phyloP scores from a whole-genome alignment of 352 stramenopile species.

The Globisporangium paroecandrum region DNA sequence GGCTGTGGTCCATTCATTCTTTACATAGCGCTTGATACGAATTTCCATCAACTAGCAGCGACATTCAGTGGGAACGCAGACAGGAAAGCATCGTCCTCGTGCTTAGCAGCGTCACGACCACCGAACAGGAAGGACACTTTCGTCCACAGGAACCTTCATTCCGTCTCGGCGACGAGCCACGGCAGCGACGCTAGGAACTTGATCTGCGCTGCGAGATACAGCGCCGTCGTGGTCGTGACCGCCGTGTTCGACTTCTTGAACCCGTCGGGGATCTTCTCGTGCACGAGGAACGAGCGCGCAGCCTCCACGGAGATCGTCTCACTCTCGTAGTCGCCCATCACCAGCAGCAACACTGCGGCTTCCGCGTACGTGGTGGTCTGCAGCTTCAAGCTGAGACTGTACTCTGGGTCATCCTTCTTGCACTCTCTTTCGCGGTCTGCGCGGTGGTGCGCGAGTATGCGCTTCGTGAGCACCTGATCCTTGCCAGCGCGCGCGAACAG shows the following conservation, averaged over 20 bases:
- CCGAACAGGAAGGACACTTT: conserved; percentile 5
- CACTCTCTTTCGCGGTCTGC: conserved; percentile 41
- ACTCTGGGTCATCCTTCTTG: conserved; percentile 37
- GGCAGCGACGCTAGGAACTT: conserved; percentile 29
- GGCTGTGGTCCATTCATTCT: neutral
- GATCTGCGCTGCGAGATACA: conserved; percentile 41
- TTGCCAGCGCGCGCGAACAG: conserved; percentile 33
- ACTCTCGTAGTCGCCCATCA: conserved; percentile 35
- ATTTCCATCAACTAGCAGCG: neutral
- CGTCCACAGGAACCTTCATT: conserved; percentile 6
- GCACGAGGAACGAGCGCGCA: conserved; percentile 41
- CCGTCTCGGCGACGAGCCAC: neutral
- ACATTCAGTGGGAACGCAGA: conserved; percentile 9
- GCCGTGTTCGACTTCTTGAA: conserved; percentile 32
- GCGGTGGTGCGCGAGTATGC: conserved; percentile 41
- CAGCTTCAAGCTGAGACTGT: conserved; percentile 35
- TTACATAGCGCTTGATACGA: neutral
- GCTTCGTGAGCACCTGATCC: conserved; percentile 29
- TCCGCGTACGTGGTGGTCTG: conserved; percentile 43
- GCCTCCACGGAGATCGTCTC: conserved; percentile 37
- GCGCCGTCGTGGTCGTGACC: conserved; percentile 28
- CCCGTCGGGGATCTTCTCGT: conserved; percentile 46
- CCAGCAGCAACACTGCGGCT: conserved; percentile 41
- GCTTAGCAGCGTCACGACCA: neutral
- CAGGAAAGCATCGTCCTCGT: conserved; percentile 6